A percentile compares a stretch with the other conserved stretches of the same genome.
Conservation (phyloP, 2,329 filamentous ascomycete genomes). For the Diaporthe eres region DNA sequence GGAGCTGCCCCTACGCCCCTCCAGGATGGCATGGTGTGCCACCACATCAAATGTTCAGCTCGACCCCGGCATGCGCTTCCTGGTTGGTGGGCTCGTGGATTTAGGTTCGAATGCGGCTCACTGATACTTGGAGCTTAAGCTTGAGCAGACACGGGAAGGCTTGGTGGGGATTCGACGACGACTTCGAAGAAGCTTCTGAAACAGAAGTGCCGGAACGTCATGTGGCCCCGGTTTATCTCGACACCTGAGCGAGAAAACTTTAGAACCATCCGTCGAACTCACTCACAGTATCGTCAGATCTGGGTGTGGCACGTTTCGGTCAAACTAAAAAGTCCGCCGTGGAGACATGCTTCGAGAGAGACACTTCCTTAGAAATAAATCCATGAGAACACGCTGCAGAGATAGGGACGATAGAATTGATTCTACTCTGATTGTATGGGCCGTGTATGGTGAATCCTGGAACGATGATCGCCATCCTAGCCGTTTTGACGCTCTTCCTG, state of each 20-base stretch:
- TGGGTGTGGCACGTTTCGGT: no score
- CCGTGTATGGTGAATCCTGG: not conserved
- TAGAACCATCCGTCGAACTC: not conserved
- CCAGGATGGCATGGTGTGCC: not conserved
- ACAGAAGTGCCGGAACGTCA: not conserved
- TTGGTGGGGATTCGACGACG: not conserved
- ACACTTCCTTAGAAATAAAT: not conserved
- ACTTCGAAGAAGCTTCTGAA: conserved; percentile 5
- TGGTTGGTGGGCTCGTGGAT: not conserved
- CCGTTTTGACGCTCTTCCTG: not conserved
- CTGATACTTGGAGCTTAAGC: not conserved
- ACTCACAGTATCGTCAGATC: not conserved
- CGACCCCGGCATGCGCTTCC: not conserved
- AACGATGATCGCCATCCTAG: not conserved
- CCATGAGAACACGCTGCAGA: not conserved
- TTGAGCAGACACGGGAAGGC: not conserved
- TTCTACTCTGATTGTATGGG: not conserved
- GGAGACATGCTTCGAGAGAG: not conserved
- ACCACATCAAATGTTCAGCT: not conserved
- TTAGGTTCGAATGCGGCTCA: conserved; percentile 2
- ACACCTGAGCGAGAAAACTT: not conserved
- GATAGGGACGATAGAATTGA: not conserved
- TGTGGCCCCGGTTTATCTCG: not conserved
- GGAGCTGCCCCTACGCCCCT: not conserved
- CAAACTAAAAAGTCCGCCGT: no score